Evolutionary conservation across 83 land plant genomes (phyloP).

Genomic region (Picea abies): DNA sequence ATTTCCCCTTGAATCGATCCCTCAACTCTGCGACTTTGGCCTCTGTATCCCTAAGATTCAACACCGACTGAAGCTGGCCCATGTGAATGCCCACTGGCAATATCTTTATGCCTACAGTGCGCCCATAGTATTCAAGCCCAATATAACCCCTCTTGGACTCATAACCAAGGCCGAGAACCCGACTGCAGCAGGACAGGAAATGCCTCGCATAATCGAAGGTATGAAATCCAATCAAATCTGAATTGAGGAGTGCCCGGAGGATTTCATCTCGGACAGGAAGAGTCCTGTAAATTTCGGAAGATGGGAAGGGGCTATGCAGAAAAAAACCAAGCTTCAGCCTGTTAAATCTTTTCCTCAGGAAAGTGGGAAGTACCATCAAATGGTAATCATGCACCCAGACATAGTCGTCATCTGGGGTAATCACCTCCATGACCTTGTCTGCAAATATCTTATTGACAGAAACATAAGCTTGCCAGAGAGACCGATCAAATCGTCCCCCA

Average conservation of each 20-base stretch:
- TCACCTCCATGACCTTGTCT: conserved; percentile 61
- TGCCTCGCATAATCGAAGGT: conserved; percentile 87
- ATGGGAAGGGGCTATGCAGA: conserved; percentile 78
- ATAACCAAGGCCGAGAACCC: conserved; percentile 68
- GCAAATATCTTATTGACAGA: conserved; percentile 73
- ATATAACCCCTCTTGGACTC: conserved; percentile 71
- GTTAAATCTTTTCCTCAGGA: conserved; percentile 53
- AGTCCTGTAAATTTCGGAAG: conserved; percentile 71
- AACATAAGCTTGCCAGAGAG: conserved; percentile 62
- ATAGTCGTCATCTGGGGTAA: conserved; percentile 66
- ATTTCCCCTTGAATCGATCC: conserved; percentile 54
- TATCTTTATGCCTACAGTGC: conserved; percentile 70
- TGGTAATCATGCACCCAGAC: conserved; percentile 85
- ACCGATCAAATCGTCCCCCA: conserved; percentile 66
- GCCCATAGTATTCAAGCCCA: conserved; percentile 71
- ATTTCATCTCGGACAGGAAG: conserved; percentile 79
- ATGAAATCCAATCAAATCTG: conserved; percentile 74
- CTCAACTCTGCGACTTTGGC: conserved; percentile 49
- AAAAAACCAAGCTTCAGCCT: conserved; percentile 72
- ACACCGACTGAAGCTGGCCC: conserved; percentile 60
- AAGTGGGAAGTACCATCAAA: conserved; percentile 69
- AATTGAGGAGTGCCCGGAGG: conserved; percentile 55
- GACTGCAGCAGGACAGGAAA: conserved; percentile 74
- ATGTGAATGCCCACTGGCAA: conserved; percentile 69
- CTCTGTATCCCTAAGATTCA: conserved; percentile 39